Percentiles rank a stretch among this genome's conserved stretches.
phyloP scores from a whole-genome alignment of 2,329 filamentous ascomycete species.

The Hirsutella minnesotensis region DNA sequence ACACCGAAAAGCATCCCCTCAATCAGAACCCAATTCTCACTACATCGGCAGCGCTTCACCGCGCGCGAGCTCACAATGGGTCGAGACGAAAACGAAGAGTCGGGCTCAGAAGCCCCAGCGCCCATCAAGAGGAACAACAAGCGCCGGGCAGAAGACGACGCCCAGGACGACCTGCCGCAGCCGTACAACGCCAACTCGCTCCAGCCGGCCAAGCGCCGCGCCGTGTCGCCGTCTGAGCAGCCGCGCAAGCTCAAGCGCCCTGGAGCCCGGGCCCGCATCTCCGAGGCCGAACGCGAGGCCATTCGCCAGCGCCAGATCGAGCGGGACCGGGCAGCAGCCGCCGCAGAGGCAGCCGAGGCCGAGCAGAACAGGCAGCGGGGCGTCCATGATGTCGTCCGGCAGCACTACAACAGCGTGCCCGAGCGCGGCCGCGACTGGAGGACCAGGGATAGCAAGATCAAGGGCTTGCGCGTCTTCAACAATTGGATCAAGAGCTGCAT shows the following conservation, averaged over 20 bases:
- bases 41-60: too few relatives aligned
- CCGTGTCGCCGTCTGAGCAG: slow-evolving; percentile 39
- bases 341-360: slow-evolving; percentile 22
- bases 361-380: slow-evolving; percentile 32
- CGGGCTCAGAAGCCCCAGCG: neutral
- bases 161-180: slow-evolving; percentile 37
- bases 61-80: neutral
- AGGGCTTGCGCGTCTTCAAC: slow-evolving; percentile 87
- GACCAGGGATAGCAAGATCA: slow-evolving; percentile 87
- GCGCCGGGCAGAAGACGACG: slow-evolving; percentile 21
- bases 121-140: slow-evolving; percentile 14
- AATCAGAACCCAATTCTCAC: too few relatives aligned
- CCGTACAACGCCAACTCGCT: slow-evolving; percentile 49
- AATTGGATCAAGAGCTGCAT: slow-evolving; percentile 98
- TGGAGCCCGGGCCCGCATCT: slow-evolving; percentile 54
- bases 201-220: slow-evolving; percentile 46
- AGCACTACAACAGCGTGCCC: slow-evolving; percentile 94
- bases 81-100: neutral
- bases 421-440: slow-evolving; percentile 92
- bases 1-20: too few relatives aligned
- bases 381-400: slow-evolving; percentile 73
- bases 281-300: slow-evolving; percentile 53
- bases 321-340: slow-evolving; percentile 30
- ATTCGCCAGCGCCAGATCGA: slow-evolving; percentile 52
- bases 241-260: slow-evolving; percentile 60